Evolutionary conservation across 306 rosid genomes (phyloP), one percentile per base, ranked within the genome.

Genomic region (Cyclanthera cordifolia): DNA sequence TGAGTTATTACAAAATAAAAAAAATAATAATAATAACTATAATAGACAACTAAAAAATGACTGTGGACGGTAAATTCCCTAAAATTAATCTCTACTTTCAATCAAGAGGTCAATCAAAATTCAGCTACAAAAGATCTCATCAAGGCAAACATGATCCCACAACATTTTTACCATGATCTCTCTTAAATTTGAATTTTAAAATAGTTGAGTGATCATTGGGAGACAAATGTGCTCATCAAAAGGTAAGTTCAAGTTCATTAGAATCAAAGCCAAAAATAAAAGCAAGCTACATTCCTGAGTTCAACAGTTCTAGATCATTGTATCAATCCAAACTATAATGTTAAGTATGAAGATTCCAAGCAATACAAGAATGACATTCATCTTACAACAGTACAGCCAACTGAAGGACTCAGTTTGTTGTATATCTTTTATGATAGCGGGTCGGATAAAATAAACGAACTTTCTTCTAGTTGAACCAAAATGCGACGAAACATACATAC

Each of bases 391-490:
- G 45, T 46, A 39, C 43, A 43, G 5, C n/a, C 27, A 63, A 41
- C 69, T 39, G 43, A 37, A 25, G 56, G 56, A 25, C 45, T 67
- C 45, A 47, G 72, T 48, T 45, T 25, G 72, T 67, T 45, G 55
- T 47, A 51, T 68, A 51, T 68, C 58, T 32, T 39, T 21, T 52
- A 23, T 43, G 53, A 64, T 43, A 43, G 52, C 57, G 39, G 77
- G 47, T 54, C n/a, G 50, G 55, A 74, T 63, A 43, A 43, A 73
- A 67, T 30, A 27, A 72, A 21, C 1, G 34, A 5, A 6, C 51
- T 43, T 43, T 61, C 10, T 61, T 30, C 51, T 1, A 39, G 69
- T 19, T 39, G 69, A 41, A 61, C 32, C 69, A 37, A 39, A 51
- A 41, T 58, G 66, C 21, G 28, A 56, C 55, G 41, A 67, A 61